Percentiles rank a stretch among this genome's conserved stretches.
These are phyloP conservation scores for Elsinoe fawcettii DNA, from an alignment of 2,329 filamentous ascomycete species.

Conservation along the genomic window DNA sequence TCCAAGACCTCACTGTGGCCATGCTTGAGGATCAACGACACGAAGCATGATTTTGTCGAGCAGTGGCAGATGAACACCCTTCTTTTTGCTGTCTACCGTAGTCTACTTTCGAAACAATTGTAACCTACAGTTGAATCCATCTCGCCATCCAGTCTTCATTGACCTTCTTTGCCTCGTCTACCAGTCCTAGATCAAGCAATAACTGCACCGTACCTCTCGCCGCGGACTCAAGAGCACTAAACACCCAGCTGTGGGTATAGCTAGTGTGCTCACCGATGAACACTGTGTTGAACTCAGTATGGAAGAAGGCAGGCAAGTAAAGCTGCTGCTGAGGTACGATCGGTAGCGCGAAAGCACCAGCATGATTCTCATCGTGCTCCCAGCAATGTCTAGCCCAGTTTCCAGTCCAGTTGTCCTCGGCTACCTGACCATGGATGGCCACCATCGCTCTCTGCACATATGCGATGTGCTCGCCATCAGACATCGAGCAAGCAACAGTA, in stretches of 20 bases:
- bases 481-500: constrained; percentile 41
- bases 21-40: too few relatives aligned
- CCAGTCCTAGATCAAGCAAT: constrained; percentile 55
- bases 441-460: constrained; percentile 58
- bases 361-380: constrained; percentile 53
- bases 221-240: constrained; percentile 58
- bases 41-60: too few relatives aligned
- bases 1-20: too few relatives aligned
- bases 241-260: constrained; percentile 66
- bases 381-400: constrained; percentile 59
- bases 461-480: constrained; percentile 55
- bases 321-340: constrained; percentile 58
- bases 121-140: constrained; percentile 42
- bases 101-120: too few relatives aligned
- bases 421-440: constrained; percentile 56
- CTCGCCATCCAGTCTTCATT: constrained; percentile 61
- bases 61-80: too few relatives aligned
- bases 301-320: constrained; percentile 65
- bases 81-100: too few relatives aligned
- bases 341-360: constrained; percentile 55
- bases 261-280: constrained; percentile 43
- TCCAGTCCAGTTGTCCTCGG: constrained; percentile 56
- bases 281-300: constrained; percentile 61
- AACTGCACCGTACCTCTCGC: constrained; percentile 58
- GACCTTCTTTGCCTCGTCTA: constrained; percentile 61